Conservation (phyloP, 805 yeast species). For the Pichia occidentalis region DNA sequence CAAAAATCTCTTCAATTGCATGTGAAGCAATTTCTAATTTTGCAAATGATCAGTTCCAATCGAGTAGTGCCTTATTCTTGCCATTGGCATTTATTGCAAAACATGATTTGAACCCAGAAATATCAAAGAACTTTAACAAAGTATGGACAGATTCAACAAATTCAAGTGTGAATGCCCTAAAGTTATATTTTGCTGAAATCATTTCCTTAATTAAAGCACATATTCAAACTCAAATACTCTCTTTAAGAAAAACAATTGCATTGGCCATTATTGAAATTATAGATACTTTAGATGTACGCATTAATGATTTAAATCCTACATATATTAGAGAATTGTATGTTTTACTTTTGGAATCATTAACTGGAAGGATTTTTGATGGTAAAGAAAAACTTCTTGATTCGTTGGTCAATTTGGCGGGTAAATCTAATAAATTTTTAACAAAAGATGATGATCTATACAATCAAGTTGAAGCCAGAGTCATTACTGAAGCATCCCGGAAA, state of each 20-base stretch:
- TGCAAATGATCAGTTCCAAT: slow-evolving; percentile 59
- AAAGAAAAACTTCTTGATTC: slow-evolving; percentile 74
- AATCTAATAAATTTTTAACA: slow-evolving; percentile 34
- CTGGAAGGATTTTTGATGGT: slow-evolving; percentile 85
- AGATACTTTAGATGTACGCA: slow-evolving; percentile 33
- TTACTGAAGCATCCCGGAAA: slow-evolving; percentile 57
- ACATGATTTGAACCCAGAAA: slow-evolving; percentile 49
- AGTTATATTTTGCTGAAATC: slow-evolving; percentile 66
- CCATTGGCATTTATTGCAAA: slow-evolving; percentile 78
- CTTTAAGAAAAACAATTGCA: slow-evolving; percentile 65
- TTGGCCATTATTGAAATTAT: slow-evolving; percentile 56
- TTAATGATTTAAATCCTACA: slow-evolving; percentile 15
- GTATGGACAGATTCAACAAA: slow-evolving; percentile 77
- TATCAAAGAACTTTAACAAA: slow-evolving; percentile 43
- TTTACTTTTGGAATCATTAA: slow-evolving; percentile 51
- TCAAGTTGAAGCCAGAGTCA: slow-evolving; percentile 38
- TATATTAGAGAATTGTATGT: slow-evolving; percentile 37
- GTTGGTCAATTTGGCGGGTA: slow-evolving; percentile 49
- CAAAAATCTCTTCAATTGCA: slow-evolving; percentile 52
- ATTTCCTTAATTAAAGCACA: slow-evolving; percentile 41
- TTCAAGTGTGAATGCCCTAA: slow-evolving; percentile 65
- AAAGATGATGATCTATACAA: slow-evolving; percentile 28
- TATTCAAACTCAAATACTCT: slow-evolving; percentile 53
- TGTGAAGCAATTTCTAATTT: slow-evolving; percentile 61
- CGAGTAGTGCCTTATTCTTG: slow-evolving; percentile 55